Percentiles rank a stretch among this genome's conserved stretches.
These are phyloP conservation scores for Quercus bicolor DNA, from an alignment of 306 rosid species.

Conservation along the genomic window DNA sequence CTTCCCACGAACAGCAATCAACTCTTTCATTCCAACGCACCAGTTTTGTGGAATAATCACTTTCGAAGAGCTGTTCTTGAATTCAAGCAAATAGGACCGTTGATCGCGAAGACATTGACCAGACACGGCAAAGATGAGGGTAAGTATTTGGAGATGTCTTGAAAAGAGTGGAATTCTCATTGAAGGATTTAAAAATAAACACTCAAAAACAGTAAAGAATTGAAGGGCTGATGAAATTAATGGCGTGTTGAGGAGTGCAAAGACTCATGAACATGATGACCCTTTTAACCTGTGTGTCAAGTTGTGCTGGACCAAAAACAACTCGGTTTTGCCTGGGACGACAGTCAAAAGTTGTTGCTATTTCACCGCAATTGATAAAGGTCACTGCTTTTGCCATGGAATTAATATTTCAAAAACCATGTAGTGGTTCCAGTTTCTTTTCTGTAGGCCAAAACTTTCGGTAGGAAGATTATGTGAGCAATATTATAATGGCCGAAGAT, in stretches of 20 bases:
- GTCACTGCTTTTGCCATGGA: too few species aligned
- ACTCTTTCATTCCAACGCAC: constrained; percentile 16
- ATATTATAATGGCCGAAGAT: too few species aligned
- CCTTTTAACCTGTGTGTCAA: not conserved
- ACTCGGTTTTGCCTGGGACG: constrained; percentile 2
- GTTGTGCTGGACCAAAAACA: not conserved
- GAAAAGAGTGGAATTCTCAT: constrained; percentile 27
- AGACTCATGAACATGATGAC: not conserved
- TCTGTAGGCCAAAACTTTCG: too few species aligned
- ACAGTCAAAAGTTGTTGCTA: too few species aligned
- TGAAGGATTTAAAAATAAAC: not conserved
- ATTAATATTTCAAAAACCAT: too few species aligned
- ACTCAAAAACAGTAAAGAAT: not conserved
- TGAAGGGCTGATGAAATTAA: not conserved
- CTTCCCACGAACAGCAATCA: constrained; percentile 49
- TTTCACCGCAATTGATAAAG: too few species aligned
- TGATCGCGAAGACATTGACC: constrained; percentile 25
- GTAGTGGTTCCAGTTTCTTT: too few species aligned
- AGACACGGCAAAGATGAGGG: not conserved
- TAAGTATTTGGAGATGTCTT: constrained; percentile 10
- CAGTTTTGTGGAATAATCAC: not conserved
- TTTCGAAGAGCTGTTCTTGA: not conserved
- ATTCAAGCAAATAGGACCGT: constrained; percentile 8
- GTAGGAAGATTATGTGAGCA: too few species aligned
- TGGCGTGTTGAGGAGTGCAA: not conserved